Conservation (phyloP, 2,329 filamentous ascomycete species). For the Trichoderma gracile region DNA sequence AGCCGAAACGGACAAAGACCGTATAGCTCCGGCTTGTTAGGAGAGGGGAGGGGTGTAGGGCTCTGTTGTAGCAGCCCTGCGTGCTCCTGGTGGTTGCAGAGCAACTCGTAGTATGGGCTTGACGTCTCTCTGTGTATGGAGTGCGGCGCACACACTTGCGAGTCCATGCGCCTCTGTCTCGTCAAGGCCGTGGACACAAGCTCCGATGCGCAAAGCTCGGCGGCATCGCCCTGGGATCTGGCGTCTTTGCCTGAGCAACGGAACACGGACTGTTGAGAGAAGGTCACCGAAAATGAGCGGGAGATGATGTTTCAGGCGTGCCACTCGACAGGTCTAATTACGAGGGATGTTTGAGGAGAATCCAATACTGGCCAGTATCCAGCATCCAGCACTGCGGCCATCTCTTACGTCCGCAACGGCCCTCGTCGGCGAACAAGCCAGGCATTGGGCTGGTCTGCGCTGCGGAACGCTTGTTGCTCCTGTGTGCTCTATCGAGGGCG, state of each 20-base stretch:
- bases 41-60: conserved; percentile 20
- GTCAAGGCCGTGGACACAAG: background rate
- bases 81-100: background rate
- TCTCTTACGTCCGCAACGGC: conserved; percentile 7
- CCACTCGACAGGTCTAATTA: background rate
- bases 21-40: conserved; percentile 8
- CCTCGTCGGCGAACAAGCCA: conserved; percentile 8
- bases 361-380: background rate
- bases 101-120: background rate
- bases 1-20: background rate
- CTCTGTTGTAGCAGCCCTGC: conserved; percentile 14
- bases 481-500: background rate
- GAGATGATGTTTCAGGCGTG: conserved; percentile 18
- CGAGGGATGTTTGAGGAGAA: background rate
- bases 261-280: background rate
- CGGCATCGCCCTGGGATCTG: background rate
- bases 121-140: background rate
- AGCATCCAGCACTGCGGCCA: background rate
- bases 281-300: background rate
- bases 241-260: background rate
- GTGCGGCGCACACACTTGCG: background rate
- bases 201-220: background rate
- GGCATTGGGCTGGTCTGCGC: conserved; percentile 8
- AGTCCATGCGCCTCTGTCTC: background rate
- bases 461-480: background rate